These are phyloP conservation scores for Ilyonectria sp. DNA, from an alignment of 2,329 filamentous ascomycete species.

Conservation along the genomic window DNA sequence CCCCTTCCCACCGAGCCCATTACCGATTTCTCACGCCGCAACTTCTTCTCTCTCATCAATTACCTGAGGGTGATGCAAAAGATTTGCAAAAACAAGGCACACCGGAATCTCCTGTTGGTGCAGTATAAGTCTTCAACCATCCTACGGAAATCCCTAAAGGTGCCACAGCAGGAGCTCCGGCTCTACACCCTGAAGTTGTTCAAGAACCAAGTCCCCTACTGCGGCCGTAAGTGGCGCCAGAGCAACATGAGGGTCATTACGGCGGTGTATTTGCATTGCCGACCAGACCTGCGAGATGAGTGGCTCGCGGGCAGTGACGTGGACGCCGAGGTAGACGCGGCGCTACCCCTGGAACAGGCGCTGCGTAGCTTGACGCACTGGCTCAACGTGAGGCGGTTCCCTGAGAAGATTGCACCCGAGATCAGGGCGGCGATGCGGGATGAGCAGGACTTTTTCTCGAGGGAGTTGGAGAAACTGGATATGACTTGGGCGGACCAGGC, in stretches of 20 bases:
- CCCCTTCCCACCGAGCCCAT: conserved; percentile 82
- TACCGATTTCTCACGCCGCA: conserved; percentile 91
- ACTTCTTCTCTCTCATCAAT: conserved; percentile 96
- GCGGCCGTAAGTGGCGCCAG: conserved; percentile 97
- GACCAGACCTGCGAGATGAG: conserved; percentile 93
- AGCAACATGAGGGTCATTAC: conserved; percentile 99
- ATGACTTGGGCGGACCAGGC: conserved; percentile 62
- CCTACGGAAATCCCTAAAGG: conserved; percentile 90
- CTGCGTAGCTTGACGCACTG: conserved; percentile 92
- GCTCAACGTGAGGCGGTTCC: conserved; percentile 89
- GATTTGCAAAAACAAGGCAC: conserved; percentile 94
- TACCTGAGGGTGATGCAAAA: conserved; percentile 97
- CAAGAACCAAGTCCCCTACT: conserved; percentile 99
- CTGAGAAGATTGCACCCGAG: conserved; percentile 79
- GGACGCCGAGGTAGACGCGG: conserved; percentile 94
- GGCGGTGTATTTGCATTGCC: conserved; percentile 93
- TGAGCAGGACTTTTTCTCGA: conserved; percentile 84
- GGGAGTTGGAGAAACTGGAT: conserved; percentile 83
- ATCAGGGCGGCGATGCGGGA: conserved; percentile 74
- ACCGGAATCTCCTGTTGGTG: conserved; percentile 93
- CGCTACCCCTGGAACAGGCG: conserved; percentile 91
- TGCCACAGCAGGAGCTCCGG: conserved; percentile 88
- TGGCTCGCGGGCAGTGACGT: conserved; percentile 94
- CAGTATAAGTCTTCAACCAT: conserved; percentile 96
- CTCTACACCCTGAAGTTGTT: conserved; percentile 98